Evolutionary conservation across 208 protist species (phyloP).

Genomic region (Entamoeba histolytica): DNA sequence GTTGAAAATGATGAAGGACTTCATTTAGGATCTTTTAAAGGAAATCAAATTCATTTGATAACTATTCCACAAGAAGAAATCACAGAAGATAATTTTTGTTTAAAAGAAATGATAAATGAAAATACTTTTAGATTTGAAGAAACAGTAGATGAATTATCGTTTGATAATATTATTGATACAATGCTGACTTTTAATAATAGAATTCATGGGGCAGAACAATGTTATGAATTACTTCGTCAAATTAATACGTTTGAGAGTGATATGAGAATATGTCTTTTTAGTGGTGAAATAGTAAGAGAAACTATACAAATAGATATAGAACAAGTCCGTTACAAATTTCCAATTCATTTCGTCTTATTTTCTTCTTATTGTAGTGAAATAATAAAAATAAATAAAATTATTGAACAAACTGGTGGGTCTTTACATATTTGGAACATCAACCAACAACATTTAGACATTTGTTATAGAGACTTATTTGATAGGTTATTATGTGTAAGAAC

Average conservation of each 20-base stretch:
- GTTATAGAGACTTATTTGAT: neutral
- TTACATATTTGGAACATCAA: neutral
- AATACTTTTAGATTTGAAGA: neutral
- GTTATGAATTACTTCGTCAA: neutral
- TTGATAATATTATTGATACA: neutral
- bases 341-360: neutral
- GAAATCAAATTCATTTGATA: neutral
- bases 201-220: too few species aligned
- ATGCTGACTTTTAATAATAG: too few species aligned
- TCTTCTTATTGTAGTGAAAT: neutral
- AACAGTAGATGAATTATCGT: neutral
- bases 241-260: neutral
- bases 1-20: neutral
- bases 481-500: neutral
- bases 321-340: neutral
- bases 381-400: neutral
- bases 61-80: neutral
- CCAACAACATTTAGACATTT: neutral
- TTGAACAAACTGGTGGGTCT: neutral
- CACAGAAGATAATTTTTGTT: neutral
- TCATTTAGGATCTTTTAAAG: neutral
- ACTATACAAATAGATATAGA: too few species aligned
- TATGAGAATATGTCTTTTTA: too few species aligned
- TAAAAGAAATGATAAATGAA: neutral
- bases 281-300: too few species aligned